Evolutionary conservation across 2,329 filamentous ascomycete genomes (phyloP), one percentile per base, ranked within the genome.

Genomic region (Beauveria varroae): DNA sequence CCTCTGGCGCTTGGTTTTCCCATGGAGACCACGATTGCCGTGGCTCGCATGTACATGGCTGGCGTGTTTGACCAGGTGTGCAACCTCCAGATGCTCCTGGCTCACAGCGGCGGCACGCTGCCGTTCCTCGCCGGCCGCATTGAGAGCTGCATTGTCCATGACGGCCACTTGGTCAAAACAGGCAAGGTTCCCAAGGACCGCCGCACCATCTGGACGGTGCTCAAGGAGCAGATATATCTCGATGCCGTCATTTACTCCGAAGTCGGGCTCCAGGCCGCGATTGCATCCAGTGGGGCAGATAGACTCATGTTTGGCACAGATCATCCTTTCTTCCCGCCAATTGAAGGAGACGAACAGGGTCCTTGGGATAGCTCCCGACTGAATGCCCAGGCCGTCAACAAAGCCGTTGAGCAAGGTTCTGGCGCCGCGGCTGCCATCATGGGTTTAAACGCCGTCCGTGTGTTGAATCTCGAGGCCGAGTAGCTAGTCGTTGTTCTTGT

Each of bases 11-110:
- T 97, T 3, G 93, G 93, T 0, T 96, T 96, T 71, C 92, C 93
- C 0, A 84, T 97, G 66, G 93, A 97, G 75, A 97, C 93, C 0
- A 96, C 93, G 1, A 93, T 97, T 67, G 91, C 92, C 0, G 87
- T 96, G 2, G 86, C 90, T 4, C 81, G 93, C 52, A 96, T 97
- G 91, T 86, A 91, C 59, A 78, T 97, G n/a, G 84, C 88, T 0
- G 90, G 91, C 0, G 89, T 96, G 0, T 96, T 95, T 73, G 91
- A 96, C 72, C 80, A 83, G 10, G 88, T 91, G 50, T 83, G 82
- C 0, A 76, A 78, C 9, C 74, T 97, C 64, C 80, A 85, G 24
- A 86, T 97, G 69, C 78, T 97, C 59, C 79, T 97, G 5, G 93
- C 93, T 0, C 93, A 97, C 74, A 92, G 89, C 26, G 93, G 93